Evolutionary conservation across 2,329 filamentous ascomycete species (phyloP).

Genomic region (Fonsecaea nubica): DNA sequence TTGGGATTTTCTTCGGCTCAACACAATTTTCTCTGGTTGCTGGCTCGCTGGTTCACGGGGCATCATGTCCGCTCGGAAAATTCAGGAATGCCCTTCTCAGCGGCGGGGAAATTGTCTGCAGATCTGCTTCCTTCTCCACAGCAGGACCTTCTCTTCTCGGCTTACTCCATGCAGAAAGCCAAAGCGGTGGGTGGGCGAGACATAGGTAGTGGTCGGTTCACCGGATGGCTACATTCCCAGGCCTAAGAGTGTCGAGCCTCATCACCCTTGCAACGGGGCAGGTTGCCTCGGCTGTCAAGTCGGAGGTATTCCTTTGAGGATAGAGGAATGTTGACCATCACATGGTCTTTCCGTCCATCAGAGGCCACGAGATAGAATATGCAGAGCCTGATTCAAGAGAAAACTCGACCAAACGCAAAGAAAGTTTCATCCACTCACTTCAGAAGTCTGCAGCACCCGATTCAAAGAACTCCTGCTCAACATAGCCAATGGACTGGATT

Average conservation of each 20-base stretch:
- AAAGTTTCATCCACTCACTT: constrained; percentile 24
- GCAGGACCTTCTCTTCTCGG: neutral
- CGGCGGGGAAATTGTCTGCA: neutral
- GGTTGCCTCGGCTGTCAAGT: constrained; percentile 19
- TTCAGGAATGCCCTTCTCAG: constrained; percentile 26
- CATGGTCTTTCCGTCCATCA: neutral
- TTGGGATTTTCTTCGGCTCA: neutral
- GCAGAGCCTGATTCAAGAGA: neutral
- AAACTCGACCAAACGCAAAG: constrained; percentile 10
- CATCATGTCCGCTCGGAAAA: constrained; percentile 20
- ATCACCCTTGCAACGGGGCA: neutral
- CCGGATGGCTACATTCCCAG: constrained; percentile 2
- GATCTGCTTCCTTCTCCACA: constrained; percentile 21
- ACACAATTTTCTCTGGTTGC: constrained; percentile 23
- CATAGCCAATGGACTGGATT: constrained; percentile 35
- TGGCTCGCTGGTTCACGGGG: neutral
- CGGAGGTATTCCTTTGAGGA: neutral
- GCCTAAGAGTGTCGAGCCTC: constrained; percentile 4
- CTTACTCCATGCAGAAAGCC: constrained; percentile 12
- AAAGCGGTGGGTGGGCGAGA: neutral
- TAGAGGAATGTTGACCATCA: neutral
- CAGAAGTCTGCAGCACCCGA: constrained; percentile 25
- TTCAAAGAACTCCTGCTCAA: constrained; percentile 35
- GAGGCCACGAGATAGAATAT: neutral
- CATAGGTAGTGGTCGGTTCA: neutral